Evolutionary conservation across 164 flowering plant species (phyloP).

Genomic region (Sedum album): DNA sequence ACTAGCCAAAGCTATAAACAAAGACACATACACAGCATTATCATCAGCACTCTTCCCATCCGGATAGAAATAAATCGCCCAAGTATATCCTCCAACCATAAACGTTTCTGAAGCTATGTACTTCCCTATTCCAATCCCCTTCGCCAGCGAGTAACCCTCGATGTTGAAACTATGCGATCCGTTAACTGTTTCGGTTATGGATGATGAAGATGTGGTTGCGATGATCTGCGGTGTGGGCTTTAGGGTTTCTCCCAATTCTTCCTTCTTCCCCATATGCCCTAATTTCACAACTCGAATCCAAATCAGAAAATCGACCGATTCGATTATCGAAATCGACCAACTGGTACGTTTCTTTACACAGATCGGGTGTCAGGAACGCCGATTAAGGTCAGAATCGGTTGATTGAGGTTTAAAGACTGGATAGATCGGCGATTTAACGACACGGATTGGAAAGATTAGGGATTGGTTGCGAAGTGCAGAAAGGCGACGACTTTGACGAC

Average conservation of each 20-base stretch:
- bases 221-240: conserved; percentile 7
- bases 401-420: not conserved
- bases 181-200: conserved; percentile 60
- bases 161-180: conserved; percentile 84
- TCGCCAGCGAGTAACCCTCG: conserved; percentile 66
- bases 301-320: not conserved
- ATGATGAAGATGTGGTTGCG: conserved; percentile 43
- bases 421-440: not conserved
- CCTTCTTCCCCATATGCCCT: not conserved
- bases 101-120: conserved; percentile 81
- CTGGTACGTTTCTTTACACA: not conserved
- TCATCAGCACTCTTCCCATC: conserved; percentile 85
- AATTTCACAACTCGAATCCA: too few species aligned
- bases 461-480: not conserved
- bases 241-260: not conserved
- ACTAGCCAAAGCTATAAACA: conserved; percentile 80
- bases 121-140: conserved; percentile 79
- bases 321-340: not conserved
- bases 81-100: conserved; percentile 70
- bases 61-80: conserved; percentile 92
- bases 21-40: conserved; percentile 63
- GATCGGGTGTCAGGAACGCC: not conserved
- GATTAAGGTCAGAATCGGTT: not conserved
- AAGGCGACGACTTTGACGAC: conserved; percentile 22
- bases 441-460: not conserved